Percentiles rank a stretch among this genome's conserved stretches.
Conservation (phyloP, 192 early-diverging fungal species). For the Backusella liffmaniae region DNA sequence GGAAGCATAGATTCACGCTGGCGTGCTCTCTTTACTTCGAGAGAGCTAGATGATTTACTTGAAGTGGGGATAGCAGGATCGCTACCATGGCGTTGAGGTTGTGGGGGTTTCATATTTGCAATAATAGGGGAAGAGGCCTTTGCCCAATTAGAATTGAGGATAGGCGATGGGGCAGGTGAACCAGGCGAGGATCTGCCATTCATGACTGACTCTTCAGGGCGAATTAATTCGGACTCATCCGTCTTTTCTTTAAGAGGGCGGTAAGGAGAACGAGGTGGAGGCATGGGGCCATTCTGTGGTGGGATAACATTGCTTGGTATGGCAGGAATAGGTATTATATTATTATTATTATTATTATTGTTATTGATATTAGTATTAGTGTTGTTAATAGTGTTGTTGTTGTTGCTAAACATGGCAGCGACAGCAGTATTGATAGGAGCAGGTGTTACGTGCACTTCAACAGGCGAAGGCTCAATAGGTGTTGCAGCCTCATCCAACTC, state of each 20-base stretch:
- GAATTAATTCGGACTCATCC: neutral
- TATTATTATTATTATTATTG: neutral
- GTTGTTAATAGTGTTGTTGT: neutral
- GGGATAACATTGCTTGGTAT: conserved; percentile 1
- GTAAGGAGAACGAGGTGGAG: conserved; percentile 30
- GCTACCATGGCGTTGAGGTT: neutral
- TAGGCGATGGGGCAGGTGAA: neutral
- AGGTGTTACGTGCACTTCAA: neutral
- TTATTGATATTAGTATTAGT: neutral
- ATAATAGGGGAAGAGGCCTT: neutral
- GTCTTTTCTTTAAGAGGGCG: conserved; percentile 20
- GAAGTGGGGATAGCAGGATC: neutral
- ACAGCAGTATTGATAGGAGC: neutral
- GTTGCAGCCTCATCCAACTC: neutral
- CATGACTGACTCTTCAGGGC: conserved; percentile 7
- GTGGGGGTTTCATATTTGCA: neutral
- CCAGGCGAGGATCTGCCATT: neutral
- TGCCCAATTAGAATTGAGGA: neutral
- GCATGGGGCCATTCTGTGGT: conserved; percentile 10
- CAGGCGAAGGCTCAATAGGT: neutral
- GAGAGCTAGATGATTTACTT: neutral
- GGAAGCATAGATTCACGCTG: conserved; percentile 24
- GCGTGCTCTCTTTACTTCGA: neutral
- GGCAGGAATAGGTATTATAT: neutral
- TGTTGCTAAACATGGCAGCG: neutral